Conservation (phyloP, 2,329 filamentous ascomycete species). For the Aspergillus udagawae region DNA sequence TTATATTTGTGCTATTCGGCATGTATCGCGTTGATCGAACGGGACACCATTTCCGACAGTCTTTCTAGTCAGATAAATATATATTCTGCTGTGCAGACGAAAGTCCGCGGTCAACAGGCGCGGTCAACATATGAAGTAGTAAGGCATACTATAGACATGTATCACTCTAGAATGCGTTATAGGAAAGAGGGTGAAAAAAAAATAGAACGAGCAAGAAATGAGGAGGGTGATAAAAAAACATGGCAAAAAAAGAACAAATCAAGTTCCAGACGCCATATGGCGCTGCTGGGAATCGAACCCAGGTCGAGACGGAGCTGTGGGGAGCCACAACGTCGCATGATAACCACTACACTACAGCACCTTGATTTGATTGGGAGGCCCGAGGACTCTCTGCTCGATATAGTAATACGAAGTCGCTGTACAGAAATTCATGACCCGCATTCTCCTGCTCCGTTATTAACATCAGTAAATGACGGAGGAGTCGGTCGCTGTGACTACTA, state of each 20-base stretch:
- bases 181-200: not conserved
- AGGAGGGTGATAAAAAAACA: not conserved
- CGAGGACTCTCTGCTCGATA: not conserved
- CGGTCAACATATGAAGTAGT: too few species aligned
- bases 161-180: not conserved
- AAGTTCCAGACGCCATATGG: conserved; percentile 13
- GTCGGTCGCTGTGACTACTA: not conserved
- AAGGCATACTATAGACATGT: too few species aligned
- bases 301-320: conserved; percentile 17
- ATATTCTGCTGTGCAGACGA: not conserved
- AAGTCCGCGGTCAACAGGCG: conserved; percentile 4
- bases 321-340: conserved; percentile 19
- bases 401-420: too few species aligned
- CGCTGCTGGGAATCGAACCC: conserved; percentile 23
- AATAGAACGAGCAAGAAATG: not conserved
- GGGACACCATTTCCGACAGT: not conserved
- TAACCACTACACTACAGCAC: conserved; percentile 24
- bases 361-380: conserved; percentile 11
- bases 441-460: too few species aligned
- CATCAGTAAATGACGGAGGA: not conserved
- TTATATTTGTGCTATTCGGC: too few species aligned
- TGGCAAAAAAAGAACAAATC: conserved; percentile 8
- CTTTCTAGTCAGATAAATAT: not conserved
- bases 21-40: not conserved
- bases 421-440: too few species aligned